Conservation (phyloP, 352 stramenopile genomes). For the Ophiocytium majus region DNA sequence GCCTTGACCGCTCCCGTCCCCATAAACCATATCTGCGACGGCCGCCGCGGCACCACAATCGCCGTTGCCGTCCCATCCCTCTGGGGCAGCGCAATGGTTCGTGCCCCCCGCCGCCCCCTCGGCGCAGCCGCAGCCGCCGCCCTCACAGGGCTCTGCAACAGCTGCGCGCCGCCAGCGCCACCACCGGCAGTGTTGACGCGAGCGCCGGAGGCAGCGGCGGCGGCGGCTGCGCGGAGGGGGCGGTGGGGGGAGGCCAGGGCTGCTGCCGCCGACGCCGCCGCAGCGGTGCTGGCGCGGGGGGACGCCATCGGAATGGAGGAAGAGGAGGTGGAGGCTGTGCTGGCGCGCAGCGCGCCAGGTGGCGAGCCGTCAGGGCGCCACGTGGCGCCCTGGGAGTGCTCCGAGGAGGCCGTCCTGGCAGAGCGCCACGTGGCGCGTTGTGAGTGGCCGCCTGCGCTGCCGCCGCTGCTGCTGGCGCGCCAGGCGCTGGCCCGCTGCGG, state of each 20-base stretch:
- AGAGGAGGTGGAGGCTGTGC: too few relatives aligned
- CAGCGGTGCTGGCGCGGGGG: too few relatives aligned
- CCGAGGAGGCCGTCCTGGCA: too few relatives aligned
- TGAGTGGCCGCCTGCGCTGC: neutral
- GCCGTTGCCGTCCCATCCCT: conserved; percentile 70
- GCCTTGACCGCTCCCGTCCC: conserved; percentile 73
- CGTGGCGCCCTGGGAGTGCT: too few relatives aligned
- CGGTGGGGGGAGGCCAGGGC: too few relatives aligned
- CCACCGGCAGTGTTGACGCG: neutral
- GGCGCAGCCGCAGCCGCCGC: neutral
- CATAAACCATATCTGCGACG: conserved; percentile 75
- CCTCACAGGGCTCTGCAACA: neutral
- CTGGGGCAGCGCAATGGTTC: conserved; percentile 66
- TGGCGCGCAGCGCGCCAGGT: neutral
- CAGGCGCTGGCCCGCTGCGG: neutral
- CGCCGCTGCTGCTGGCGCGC: neutral
- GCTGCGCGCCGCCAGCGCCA: neutral
- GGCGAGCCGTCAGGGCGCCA: too few relatives aligned
- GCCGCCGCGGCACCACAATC: conserved; percentile 73
- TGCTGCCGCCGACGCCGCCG: neutral
- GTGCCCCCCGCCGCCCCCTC: conserved; percentile 23
- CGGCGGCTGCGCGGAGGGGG: too few relatives aligned
- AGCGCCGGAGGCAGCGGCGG: too few relatives aligned
- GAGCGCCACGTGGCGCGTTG: neutral
- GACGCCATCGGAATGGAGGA: too few relatives aligned